A percentile compares a stretch with the other conserved stretches of the same genome.
phyloP scores from a whole-genome alignment of 2,329 filamentous ascomycete species.

The Colletotrichum phormii region DNA sequence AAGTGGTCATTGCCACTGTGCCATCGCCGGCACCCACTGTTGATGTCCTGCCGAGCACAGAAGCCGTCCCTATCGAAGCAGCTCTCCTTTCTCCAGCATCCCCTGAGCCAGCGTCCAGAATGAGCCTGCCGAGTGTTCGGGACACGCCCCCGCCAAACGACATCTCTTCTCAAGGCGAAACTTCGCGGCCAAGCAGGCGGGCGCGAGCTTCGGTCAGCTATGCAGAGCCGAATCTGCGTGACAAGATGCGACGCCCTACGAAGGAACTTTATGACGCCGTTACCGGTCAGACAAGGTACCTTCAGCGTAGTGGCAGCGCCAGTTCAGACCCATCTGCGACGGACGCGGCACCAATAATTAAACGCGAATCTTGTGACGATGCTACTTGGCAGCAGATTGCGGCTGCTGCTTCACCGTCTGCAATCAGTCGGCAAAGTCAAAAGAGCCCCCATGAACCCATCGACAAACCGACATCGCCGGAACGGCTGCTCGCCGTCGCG shows the following conservation, averaged over 20 bases:
- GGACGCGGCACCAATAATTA: constrained; percentile 44
- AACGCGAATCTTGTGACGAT: constrained; percentile 47
- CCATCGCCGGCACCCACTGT: constrained; percentile 24
- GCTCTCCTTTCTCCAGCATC: constrained; percentile 60
- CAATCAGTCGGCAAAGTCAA: neutral
- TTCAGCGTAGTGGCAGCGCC: constrained; percentile 41
- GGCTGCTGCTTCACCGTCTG: constrained; percentile 14
- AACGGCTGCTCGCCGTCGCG: constrained; percentile 47
- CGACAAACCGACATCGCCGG: constrained; percentile 48
- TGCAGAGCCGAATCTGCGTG: constrained; percentile 82
- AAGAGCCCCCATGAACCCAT: constrained; percentile 54
- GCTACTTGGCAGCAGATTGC: constrained; percentile 48
- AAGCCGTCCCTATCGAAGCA: constrained; percentile 52
- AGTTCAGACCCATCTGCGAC: constrained; percentile 53
- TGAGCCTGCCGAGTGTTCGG: constrained; percentile 52
- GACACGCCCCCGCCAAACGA: constrained; percentile 72
- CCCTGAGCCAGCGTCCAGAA: constrained; percentile 55
- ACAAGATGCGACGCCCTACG: constrained; percentile 86
- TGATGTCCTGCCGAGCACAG: constrained; percentile 37
- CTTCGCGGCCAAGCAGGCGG: constrained; percentile 74
- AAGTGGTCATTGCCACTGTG: constrained; percentile 7
- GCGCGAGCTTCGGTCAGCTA: constrained; percentile 79
- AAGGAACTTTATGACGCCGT: constrained; percentile 83
- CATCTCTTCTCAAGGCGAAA: constrained; percentile 66
- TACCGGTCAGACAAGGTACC: constrained; percentile 68